Conservation (phyloP, 2,329 filamentous ascomycete species). For the Zelopaecilomyces penicillatus region DNA sequence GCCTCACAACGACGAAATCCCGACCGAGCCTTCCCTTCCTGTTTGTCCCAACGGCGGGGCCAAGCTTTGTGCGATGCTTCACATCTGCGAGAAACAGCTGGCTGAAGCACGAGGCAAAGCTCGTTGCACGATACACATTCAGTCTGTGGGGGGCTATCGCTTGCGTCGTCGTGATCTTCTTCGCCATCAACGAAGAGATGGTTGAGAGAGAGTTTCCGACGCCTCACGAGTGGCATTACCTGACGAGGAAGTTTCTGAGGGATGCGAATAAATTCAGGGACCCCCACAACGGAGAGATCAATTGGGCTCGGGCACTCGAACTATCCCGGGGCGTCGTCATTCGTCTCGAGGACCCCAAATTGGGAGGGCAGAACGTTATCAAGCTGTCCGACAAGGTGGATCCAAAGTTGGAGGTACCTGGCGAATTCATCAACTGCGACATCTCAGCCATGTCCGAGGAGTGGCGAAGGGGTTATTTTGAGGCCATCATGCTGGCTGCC, state of each 20-base stretch:
- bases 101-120: constrained; percentile 61
- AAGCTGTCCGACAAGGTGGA: constrained; percentile 55
- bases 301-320: constrained; percentile 61
- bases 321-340: constrained; percentile 52
- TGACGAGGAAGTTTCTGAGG: constrained; percentile 60
- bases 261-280: constrained; percentile 53
- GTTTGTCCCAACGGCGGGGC: constrained; percentile 38
- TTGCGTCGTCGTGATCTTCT: constrained; percentile 51
- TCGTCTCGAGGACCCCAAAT: constrained; percentile 58
- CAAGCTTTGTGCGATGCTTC: constrained; percentile 58
- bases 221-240: constrained; percentile 70
- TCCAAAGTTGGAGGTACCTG: constrained; percentile 57
- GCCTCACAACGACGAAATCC: constrained; percentile 20
- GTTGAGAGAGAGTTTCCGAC: constrained; percentile 71
- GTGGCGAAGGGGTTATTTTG: constrained; percentile 81
- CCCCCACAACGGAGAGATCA: constrained; percentile 42
- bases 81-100: constrained; percentile 70
- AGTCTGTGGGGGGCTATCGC: constrained; percentile 56
- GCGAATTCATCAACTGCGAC: constrained; percentile 56
- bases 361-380: constrained; percentile 59
- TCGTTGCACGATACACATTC: constrained; percentile 60
- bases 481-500: constrained; percentile 69
- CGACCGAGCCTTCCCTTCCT: constrained; percentile 39
- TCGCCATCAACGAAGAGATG: constrained; percentile 63
- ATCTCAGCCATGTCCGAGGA: constrained; percentile 67